Conservation (phyloP, 768 basidiomycete species). For the Plicaturopsis crispa region DNA sequence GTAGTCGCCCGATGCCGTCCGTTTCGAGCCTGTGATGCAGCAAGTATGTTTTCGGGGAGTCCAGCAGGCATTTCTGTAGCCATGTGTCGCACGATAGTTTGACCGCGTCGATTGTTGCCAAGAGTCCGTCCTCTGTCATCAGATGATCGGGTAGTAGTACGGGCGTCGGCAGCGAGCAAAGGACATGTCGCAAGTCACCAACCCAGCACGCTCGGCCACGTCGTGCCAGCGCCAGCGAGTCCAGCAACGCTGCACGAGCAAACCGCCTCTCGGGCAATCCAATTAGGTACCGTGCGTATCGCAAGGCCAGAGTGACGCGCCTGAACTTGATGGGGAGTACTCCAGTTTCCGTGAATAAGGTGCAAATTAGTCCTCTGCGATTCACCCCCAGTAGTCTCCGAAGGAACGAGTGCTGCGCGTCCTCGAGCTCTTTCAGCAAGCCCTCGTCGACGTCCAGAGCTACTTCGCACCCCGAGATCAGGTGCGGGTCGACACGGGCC, state of each 20-base stretch:
- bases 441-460: constrained; percentile 8
- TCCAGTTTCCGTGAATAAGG: constrained; percentile 19
- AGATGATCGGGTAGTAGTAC: too few species aligned
- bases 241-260: too few species aligned
- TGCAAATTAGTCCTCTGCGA: constrained; percentile 5
- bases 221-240: constrained; percentile 4
- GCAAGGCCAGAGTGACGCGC: constrained; percentile 10
- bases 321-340: constrained; percentile 14
- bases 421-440: constrained; percentile 6
- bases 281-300: constrained; percentile 12
- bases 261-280: constrained; percentile 5
- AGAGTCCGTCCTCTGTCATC: too few species aligned
- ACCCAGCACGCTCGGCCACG: too few species aligned
- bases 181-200: too few species aligned
- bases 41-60: too few species aligned
- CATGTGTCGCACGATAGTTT: too few species aligned
- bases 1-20: too few species aligned
- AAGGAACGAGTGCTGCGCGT: constrained; percentile 13
- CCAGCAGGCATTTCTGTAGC: too few species aligned
- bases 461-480: constrained; percentile 15
- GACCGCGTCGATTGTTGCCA: too few species aligned
- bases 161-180: too few species aligned
- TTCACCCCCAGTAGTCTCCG: constrained; percentile 15
- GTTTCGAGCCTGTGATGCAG: too few species aligned
- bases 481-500: constrained; percentile 16